Percentiles rank a stretch among this genome's conserved stretches.
phyloP scores from a whole-genome alignment of 2,329 filamentous ascomycete genomes.

The Dactylellina haptotyla region DNA sequence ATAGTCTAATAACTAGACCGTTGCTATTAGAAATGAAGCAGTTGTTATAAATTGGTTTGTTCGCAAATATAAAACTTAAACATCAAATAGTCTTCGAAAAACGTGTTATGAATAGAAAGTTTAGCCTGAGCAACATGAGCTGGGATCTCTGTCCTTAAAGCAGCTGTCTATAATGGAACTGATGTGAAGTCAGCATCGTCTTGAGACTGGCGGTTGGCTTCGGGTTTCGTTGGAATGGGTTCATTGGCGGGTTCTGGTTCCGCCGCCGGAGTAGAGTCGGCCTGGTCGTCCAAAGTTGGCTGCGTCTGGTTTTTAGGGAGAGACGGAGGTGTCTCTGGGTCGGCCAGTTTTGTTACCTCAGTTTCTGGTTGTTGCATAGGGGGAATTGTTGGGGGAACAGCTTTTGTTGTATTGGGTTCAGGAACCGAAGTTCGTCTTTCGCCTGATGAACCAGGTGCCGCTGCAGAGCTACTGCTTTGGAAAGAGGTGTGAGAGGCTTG shows the following conservation, averaged over 20 bases:
- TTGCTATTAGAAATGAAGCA: no score
- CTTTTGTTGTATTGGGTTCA: constrained; percentile 8
- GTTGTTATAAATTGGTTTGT: no score
- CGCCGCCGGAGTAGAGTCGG: neutral
- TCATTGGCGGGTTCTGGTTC: neutral
- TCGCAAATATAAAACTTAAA: no score
- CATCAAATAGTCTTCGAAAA: no score
- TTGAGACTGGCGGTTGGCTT: constrained; percentile 12
- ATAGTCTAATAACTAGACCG: no score
- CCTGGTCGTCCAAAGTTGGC: constrained; percentile 1
- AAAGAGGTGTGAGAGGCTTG: constrained; percentile 28
- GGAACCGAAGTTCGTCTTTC: constrained; percentile 37
- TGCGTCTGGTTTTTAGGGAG: no score
- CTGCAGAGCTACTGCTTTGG: constrained; percentile 8
- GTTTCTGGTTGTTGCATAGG: neutral
- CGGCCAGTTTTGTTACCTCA: neutral
- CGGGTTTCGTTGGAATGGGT: neutral
- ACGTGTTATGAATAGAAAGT: no score
- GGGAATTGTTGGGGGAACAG: neutral
- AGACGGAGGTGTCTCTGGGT: neutral
- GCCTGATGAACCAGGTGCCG: neutral
- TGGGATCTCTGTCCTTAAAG: neutral
- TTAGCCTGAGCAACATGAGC: no score
- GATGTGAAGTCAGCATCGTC: constrained; percentile 50
- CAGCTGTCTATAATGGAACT: constrained; percentile 27